Percentiles rank a stretch among this genome's conserved stretches.
Evolutionary conservation across 805 yeast genomes (phyloP).

Genomic region (Diddensiella santjacobensis): DNA sequence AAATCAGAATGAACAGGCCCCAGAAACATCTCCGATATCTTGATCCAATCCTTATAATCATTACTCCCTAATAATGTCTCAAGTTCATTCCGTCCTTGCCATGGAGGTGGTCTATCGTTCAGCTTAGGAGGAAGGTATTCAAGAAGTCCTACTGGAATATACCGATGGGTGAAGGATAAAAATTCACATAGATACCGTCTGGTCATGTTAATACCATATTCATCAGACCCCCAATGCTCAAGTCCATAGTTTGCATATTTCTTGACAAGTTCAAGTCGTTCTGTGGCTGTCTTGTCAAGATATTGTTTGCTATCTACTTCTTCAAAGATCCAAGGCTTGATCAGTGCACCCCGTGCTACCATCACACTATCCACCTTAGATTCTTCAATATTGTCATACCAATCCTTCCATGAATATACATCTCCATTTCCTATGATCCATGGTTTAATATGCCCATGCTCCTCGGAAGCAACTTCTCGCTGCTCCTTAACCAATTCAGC

Average conservation of each 20-base stretch:
- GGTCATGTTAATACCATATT: conserved; percentile 82
- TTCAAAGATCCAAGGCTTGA: conserved; percentile 98
- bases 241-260: conserved; percentile 75
- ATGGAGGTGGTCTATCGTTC: conserved; percentile 90
- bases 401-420: conserved; percentile 79
- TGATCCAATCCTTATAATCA: conserved; percentile 93
- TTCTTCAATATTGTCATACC: conserved; percentile 66
- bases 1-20: conserved; percentile 79
- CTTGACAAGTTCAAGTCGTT: conserved; percentile 72
- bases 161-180: conserved; percentile 88
- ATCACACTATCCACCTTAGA: conserved; percentile 85
- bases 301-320: conserved; percentile 88
- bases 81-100: conserved; percentile 89
- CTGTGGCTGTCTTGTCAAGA: conserved; percentile 85
- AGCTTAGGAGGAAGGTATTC: conserved; percentile 84
- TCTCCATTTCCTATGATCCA: conserved; percentile 96
- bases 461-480: conserved; percentile 52
- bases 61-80: conserved; percentile 84
- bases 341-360: conserved; percentile 97
- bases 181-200: conserved; percentile 93
- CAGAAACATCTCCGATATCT: conserved; percentile 88
- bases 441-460: conserved; percentile 47
- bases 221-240: conserved; percentile 98
- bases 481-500: conserved; percentile 63
- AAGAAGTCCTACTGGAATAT: conserved; percentile 88